Evolutionary conservation across 306 rosid genomes (phyloP), one percentile per base, ranked within the genome.

Genomic region (Castanea crenata): DNA sequence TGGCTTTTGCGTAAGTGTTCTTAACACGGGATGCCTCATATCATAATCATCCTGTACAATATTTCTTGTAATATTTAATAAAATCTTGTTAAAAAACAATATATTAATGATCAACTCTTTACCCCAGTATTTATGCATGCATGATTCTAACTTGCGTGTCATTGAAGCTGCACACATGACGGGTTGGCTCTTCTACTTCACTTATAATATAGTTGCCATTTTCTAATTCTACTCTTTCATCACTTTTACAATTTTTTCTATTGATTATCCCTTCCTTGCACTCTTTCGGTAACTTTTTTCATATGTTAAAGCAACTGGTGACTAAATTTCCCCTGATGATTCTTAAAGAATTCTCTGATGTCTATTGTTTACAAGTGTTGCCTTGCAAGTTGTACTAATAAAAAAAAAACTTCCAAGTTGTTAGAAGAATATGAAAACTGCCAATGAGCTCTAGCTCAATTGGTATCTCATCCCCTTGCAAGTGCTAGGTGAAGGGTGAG

Each of bases 1-100:
- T 87, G 91, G 91, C 86, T 78, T 91, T 91, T 88, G 97, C 90
- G 99, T 92, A 87, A 80, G 97, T 86, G 44, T 38, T 76, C 19
- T 73, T 25, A 73, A 44, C 73, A 18, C 16, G 12, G 54, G 54
- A 49, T 12, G 54, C 54, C 54, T 49, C 16, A 13, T 49, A 49
- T 49, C 16, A 13, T 49, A 49, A 49, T 49, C 54, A 12, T 49
- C 16, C 16, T 49, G 15, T 49, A 49, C 16, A 49, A 49, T 49
- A 49, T 49, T 49, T 49, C 54, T 49, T 49, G 54, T 49, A 49
- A 10, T 49, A 10, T 12, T 49, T 49, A 49, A 49, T 49, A 49
- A 49, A 49, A 49, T 49, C 54, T 49, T 49, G 0, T 12, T 12
- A 49, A 49, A 49, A 12, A 0, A 19, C 2, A 4, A 35, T 19